Conservation (phyloP, 169 alveolate species). For the Eimeria tenella region DNA sequence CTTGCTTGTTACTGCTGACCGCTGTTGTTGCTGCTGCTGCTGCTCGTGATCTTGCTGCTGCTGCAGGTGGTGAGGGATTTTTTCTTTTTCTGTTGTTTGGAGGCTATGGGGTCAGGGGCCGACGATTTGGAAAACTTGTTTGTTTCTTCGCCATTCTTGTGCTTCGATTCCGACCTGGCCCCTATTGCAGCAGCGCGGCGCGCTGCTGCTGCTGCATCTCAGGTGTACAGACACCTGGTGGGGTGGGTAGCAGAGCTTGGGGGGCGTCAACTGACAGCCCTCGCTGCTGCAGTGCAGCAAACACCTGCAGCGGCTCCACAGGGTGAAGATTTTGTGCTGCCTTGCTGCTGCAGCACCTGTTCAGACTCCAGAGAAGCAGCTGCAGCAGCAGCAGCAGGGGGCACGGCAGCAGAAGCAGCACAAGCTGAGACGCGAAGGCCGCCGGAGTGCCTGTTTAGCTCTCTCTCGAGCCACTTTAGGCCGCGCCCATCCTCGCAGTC, state of each 20-base stretch:
- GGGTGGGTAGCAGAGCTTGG: slow-evolving; percentile 21
- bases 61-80: slow-evolving; percentile 63
- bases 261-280: slow-evolving; percentile 29
- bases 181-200: slow-evolving; percentile 58
- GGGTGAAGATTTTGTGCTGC: slow-evolving; percentile 1
- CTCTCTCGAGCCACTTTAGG: not conserved
- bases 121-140: not conserved
- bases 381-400: slow-evolving; percentile 27
- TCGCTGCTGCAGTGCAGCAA: slow-evolving; percentile 55
- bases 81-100: slow-evolving; percentile 39
- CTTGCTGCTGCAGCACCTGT: slow-evolving; percentile 43
- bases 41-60: slow-evolving; percentile 45
- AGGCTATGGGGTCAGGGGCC: slow-evolving; percentile 39
- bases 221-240: slow-evolving; percentile 61
- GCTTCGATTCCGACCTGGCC: not conserved
- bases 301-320: slow-evolving; percentile 32
- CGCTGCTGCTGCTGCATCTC: slow-evolving; percentile 50
- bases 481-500: not conserved
- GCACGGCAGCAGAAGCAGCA: slow-evolving; percentile 29
- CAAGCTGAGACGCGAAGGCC: not conserved
- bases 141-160: not conserved
- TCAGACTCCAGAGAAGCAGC: not conserved
- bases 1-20: not conserved
- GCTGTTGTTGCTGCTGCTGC: slow-evolving; percentile 47
- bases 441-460: slow-evolving; percentile 23